Percentiles rank a stretch among this genome's conserved stretches.
These are phyloP conservation scores for Saturnispora besseyi DNA, from an alignment of 805 yeast genomes.

Conservation along the genomic window DNA sequence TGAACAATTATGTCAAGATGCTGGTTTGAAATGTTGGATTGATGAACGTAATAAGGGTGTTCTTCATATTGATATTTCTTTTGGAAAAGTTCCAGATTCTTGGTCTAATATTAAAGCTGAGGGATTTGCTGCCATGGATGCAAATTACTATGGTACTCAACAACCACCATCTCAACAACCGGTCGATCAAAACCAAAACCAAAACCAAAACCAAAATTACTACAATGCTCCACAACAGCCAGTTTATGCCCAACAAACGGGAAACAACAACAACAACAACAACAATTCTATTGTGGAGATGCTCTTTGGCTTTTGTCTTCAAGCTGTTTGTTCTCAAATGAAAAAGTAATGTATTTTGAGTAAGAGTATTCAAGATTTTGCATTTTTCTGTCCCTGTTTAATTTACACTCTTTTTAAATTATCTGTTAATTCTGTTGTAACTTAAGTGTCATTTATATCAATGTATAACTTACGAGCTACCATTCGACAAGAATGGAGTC, in stretches of 20 bases:
- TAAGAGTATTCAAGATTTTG: background rate
- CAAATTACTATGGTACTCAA: constrained; percentile 15
- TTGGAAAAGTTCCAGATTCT: constrained; percentile 35
- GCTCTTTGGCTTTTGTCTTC: constrained; percentile 1
- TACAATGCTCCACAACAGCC: constrained; percentile 28
- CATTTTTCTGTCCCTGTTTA: background rate
- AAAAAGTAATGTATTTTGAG: background rate
- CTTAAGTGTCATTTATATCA: background rate
- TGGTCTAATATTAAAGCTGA: constrained; percentile 25
- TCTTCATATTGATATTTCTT: constrained; percentile 54
- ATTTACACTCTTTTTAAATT: background rate
- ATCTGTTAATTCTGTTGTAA: background rate
- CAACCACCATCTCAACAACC: constrained; percentile 15
- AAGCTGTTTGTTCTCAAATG: constrained; percentile 2
- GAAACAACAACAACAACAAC: constrained; percentile 18
- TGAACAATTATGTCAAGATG: constrained; percentile 63
- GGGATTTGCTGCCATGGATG: constrained; percentile 28
- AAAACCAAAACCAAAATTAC: constrained; percentile 19
- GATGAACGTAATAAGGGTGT: constrained; percentile 78
- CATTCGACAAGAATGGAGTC: background rate
- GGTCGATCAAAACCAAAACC: constrained; percentile 8
- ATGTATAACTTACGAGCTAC: constrained; percentile 1
- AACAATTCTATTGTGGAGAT: background rate
- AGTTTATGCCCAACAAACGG: constrained; percentile 19
- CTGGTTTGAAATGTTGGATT: constrained; percentile 48